Conservation (phyloP, 331 rosid species). For the Quercus phellos region DNA sequence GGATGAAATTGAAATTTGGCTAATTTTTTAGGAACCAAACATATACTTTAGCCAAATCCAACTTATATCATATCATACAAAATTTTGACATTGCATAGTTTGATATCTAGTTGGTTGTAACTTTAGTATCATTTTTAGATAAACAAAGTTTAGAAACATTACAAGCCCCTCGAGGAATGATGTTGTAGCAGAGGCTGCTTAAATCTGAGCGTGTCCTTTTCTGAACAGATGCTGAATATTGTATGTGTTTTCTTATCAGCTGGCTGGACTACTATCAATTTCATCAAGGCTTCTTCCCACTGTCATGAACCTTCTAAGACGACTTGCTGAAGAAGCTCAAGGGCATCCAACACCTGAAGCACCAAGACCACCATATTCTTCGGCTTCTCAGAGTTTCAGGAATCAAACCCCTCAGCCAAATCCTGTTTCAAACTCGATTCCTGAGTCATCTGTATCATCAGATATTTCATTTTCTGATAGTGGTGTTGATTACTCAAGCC, state of each 20-base stretch:
- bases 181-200: background rate
- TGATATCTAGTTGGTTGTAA: background rate
- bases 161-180: background rate
- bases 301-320: constrained; percentile 66
- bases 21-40: too few relatives aligned
- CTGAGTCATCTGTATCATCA: constrained; percentile 43
- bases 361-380: constrained; percentile 25
- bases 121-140: background rate
- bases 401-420: constrained; percentile 40
- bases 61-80: background rate
- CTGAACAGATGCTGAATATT: constrained; percentile 7
- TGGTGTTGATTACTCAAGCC: constrained; percentile 39
- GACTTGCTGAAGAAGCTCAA: constrained; percentile 78
- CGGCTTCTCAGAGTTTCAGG: constrained; percentile 38
- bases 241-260: constrained; percentile 36
- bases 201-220: background rate
- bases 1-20: too few relatives aligned
- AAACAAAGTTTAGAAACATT: background rate
- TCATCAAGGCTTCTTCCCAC: constrained; percentile 74
- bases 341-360: constrained; percentile 39
- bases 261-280: constrained; percentile 66
- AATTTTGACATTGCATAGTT: background rate
- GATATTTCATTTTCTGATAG: constrained; percentile 42
- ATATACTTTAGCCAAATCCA: background rate
- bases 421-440: constrained; percentile 28